Conservation (phyloP, 352 stramenopile species). For the Pythium volutum region DNA sequence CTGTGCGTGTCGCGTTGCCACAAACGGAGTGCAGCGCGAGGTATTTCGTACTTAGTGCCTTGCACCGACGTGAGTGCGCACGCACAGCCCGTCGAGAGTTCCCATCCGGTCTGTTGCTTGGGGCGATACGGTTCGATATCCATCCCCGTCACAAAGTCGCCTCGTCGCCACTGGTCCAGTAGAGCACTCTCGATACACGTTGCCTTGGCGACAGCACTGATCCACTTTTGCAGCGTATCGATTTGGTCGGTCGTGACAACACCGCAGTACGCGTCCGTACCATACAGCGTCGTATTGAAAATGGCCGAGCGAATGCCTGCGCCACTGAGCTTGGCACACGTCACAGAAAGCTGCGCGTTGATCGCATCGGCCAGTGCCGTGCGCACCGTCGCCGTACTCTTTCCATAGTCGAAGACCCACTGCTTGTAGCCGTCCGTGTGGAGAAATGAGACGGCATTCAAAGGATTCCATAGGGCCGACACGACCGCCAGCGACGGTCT, state of each 20-base stretch:
- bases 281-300: conserved; percentile 43
- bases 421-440: conserved; percentile 38
- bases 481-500: conserved; percentile 38
- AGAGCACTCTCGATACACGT: conserved; percentile 45
- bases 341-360: conserved; percentile 33
- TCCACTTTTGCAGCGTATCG: conserved; percentile 35
- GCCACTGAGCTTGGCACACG: conserved; percentile 25
- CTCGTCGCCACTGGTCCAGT: conserved; percentile 66
- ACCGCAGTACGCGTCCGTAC: conserved; percentile 27
- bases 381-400: conserved; percentile 7
- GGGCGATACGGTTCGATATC: conserved; percentile 70
- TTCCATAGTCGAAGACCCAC: conserved; percentile 35
- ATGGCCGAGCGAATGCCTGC: conserved; percentile 41
- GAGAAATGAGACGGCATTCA: conserved; percentile 46
- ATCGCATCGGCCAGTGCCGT: conserved; percentile 25
- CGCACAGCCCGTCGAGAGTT: conserved; percentile 44
- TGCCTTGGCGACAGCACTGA: conserved; percentile 21
- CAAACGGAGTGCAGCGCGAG: conserved; percentile 35
- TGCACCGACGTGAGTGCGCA: conserved; percentile 36
- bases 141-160: conserved; percentile 23
- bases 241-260: conserved; percentile 33
- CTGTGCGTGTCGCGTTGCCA: conserved; percentile 35
- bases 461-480: conserved; percentile 39
- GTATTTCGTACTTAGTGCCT: conserved; percentile 42
- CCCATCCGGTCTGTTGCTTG: conserved; percentile 38